phyloP scores from a whole-genome alignment of 768 basidiomycete genomes.

The Podaxis sp. region DNA sequence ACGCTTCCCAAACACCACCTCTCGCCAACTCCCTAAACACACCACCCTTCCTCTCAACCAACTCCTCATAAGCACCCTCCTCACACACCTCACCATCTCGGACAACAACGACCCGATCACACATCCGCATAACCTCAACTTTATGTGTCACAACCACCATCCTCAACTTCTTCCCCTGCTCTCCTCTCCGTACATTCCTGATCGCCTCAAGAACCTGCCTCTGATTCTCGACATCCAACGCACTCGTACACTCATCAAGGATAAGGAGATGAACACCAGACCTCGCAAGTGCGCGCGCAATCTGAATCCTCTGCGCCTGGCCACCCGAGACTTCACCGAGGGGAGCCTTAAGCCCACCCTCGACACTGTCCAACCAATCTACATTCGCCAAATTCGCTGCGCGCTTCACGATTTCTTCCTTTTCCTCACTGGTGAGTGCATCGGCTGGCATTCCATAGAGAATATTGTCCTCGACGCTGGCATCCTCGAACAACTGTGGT shows the following conservation, averaged over 20 bases:
- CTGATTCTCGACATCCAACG: slow-evolving; percentile 85
- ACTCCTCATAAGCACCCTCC: slow-evolving; percentile 70
- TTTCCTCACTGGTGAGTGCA: slow-evolving; percentile 26
- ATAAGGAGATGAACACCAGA: slow-evolving; percentile 52
- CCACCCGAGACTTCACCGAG: slow-evolving; percentile 95
- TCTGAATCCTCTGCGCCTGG: slow-evolving; percentile 90
- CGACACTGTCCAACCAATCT: slow-evolving; percentile 78
- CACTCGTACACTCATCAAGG: slow-evolving; percentile 94
- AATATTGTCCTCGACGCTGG: slow-evolving; percentile 85
- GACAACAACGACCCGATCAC: slow-evolving; percentile 84
- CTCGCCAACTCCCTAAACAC: slow-evolving; percentile 75
- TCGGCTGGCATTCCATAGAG: slow-evolving; percentile 64
- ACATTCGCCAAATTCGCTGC: slow-evolving; percentile 81
- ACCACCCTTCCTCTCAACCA: slow-evolving; percentile 60
- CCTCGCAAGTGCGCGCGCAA: slow-evolving; percentile 85
- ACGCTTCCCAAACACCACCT: slow-evolving; percentile 59
- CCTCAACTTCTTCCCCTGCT: slow-evolving; percentile 51
- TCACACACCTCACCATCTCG: slow-evolving; percentile 77
- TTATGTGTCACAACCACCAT: slow-evolving; percentile 96
- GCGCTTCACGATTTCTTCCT: slow-evolving; percentile 48
- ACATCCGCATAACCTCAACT: slow-evolving; percentile 84
- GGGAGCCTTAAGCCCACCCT: slow-evolving; percentile 81
- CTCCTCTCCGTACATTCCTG: slow-evolving; percentile 17
- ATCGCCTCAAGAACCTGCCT: slow-evolving; percentile 79
- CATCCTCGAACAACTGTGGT: slow-evolving; percentile 81